Base-by-base conservation (phyloP, 2,329 filamentous ascomycete species). In the Stagonosporopsis chrysanthemi region DNA sequence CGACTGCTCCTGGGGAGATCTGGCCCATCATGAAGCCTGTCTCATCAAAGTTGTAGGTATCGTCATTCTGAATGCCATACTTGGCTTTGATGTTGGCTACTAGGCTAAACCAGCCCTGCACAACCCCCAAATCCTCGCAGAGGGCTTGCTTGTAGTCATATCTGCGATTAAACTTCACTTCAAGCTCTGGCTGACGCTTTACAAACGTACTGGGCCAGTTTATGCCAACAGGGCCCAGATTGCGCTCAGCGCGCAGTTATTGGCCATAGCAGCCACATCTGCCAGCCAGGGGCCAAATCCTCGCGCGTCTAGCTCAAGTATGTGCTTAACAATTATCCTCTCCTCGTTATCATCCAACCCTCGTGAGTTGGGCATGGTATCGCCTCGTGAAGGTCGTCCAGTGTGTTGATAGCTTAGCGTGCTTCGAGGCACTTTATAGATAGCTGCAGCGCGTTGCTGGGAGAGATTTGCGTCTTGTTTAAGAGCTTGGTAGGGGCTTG, bases 21-120 rank as follows among this genome's bases (percentile, higher is more conserved):
- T 36, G 17, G 23, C 55, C 55, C 48, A 58, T 52, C 28, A 52
- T 58, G 41, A 58, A 52, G 35, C 52, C 52, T n/a, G 43, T 43
- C 36, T 55, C 44, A 26, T 49, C 44, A 36, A 55, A 55, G 52
- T 55, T 55, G 44, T 55, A 55, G 26, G 26, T 28, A 9, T 28
- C 26, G 26, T 35, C 31, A n/a, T n/a, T n/a, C n/a, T n/a, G n/a
- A n/a, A n/a, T n/a, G n/a, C n/a, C n/a, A n/a, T n/a, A n/a, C n/a
- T 35, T 35, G 15, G 31, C 31, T 35, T 35, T 35, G 15, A 35
- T 35, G 12, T 35, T 35, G 15, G 31, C 31, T 35, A 35, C 31
- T 14, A 35, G 31, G 31, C 31, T 35, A 14, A 35, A 35, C 31
- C 31, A 35, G 31, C 31, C 31, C 31, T 35, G 15, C 11, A 35